phyloP scores from a whole-genome alignment of 1,284 basidiomycete species.

The Heterobasidion parviporum region DNA sequence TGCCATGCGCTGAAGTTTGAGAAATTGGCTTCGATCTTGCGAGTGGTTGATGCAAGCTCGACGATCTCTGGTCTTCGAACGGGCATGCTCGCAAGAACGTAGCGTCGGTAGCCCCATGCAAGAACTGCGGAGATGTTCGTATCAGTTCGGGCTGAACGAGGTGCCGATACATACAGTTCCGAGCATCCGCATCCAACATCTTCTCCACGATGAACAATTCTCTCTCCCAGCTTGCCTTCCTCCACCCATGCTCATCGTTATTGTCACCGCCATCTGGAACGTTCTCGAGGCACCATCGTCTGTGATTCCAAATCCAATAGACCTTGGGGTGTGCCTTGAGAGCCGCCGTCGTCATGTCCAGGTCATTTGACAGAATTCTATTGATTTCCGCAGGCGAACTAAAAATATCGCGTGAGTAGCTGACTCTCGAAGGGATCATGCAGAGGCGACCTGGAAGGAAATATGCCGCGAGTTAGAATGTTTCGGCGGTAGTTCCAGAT shows the following conservation, averaged over 20 bases:
- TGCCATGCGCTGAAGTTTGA: slow-evolving; percentile 99
- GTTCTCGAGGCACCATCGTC: slow-evolving; percentile 85
- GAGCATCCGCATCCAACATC: slow-evolving; percentile 81
- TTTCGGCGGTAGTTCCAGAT: slow-evolving; percentile 87
- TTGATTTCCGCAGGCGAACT: slow-evolving; percentile 63
- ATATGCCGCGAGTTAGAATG: slow-evolving; percentile 69
- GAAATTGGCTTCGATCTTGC: slow-evolving; percentile 92
- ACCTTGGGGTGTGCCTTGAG: slow-evolving; percentile 85
- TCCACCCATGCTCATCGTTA: slow-evolving; percentile 56
- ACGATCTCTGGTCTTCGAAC: slow-evolving; percentile 38
- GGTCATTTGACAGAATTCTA: slow-evolving; percentile 57
- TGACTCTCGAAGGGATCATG: neutral
- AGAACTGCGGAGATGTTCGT: slow-evolving; percentile 49
- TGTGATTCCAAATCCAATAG: slow-evolving; percentile 97
- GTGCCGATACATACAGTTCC: slow-evolving; percentile 69
- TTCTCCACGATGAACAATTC: slow-evolving; percentile 84
- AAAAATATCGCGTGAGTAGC: slow-evolving; percentile 1
- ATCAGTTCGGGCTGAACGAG: neutral
- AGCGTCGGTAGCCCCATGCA: slow-evolving; percentile 88
- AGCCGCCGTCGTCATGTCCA: slow-evolving; percentile 74
- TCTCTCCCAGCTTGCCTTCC: slow-evolving; percentile 68
- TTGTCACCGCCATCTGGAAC: slow-evolving; percentile 61
- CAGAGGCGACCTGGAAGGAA: slow-evolving; percentile 47
- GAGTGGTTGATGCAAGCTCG: slow-evolving; percentile 78
- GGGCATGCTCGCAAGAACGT: slow-evolving; percentile 68